phyloP scores from a whole-genome alignment of 345 rosid species.

The Salix arbutifolia region DNA sequence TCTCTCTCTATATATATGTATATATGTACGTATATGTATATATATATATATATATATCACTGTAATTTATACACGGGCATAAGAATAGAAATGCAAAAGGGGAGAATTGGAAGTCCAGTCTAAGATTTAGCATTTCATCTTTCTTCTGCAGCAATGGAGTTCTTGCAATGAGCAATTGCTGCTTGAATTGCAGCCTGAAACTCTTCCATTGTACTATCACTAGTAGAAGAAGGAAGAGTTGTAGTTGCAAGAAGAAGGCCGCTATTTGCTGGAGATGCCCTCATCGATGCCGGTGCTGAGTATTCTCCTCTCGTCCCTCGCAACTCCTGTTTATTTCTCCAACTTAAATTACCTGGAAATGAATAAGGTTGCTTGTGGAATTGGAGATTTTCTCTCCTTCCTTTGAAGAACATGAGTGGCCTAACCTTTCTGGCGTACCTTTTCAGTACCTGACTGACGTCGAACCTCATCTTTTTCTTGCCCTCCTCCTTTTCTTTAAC shows the following conservation, averaged over 20 bases:
- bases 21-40: too few relatives aligned
- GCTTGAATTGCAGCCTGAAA: slow-evolving; percentile 95
- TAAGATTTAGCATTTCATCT: slow-evolving; percentile 19
- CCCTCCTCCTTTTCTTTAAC: slow-evolving; percentile 40
- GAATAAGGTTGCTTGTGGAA: slow-evolving; percentile 43
- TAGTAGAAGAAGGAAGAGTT: slow-evolving; percentile 39
- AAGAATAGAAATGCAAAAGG: not conserved
- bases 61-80: slow-evolving; percentile 7
- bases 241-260: slow-evolving; percentile 57
- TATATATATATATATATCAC: not conserved
- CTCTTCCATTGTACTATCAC: slow-evolving; percentile 90
- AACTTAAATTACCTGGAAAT: slow-evolving; percentile 43
- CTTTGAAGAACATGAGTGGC: slow-evolving; percentile 48
- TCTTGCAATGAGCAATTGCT: slow-evolving; percentile 97
- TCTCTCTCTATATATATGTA: too few relatives aligned
- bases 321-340: slow-evolving; percentile 36
- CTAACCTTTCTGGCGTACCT: slow-evolving; percentile 54
- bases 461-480: slow-evolving; percentile 52
- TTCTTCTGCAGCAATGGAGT: slow-evolving; percentile 48
- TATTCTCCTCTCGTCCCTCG: slow-evolving; percentile 51
- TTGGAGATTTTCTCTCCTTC: slow-evolving; percentile 43
- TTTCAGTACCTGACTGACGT: slow-evolving; percentile 51
- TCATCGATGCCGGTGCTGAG: slow-evolving; percentile 92
- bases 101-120: not conserved
- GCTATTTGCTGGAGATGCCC: slow-evolving; percentile 79